Evolutionary conservation across 345 rosid genomes (phyloP), one percentile per base, ranked within the genome.

Genomic region (Arabidopsis suecica): DNA sequence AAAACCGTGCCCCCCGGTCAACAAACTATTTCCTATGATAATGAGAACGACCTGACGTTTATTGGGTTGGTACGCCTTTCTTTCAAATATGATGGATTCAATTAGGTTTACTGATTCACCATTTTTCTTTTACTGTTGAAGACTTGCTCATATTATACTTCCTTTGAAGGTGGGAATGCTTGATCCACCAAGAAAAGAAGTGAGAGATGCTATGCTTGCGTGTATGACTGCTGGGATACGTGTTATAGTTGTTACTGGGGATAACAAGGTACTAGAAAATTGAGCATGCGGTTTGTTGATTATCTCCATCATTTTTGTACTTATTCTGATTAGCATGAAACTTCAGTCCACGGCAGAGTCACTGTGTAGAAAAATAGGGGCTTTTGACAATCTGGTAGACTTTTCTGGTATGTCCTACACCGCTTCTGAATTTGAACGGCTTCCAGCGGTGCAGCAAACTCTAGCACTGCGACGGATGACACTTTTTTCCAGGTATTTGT

Each of bases 191-290:
- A 88, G 99, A 81, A 87, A 90, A 78, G 99, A 92, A 90, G 99
- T 95, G 65, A 88, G 85, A 82, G 89, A 82, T 84, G 98, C 99
- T 71, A 95, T 95, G 91, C 84, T 90, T 73, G 84, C 97, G 38
- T 95, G 99, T 87, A 85, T 88, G 97, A 88, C 96, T 79, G 99
- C 99, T 81, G 99, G 99, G 32, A 92, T 95, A 71, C 99, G 99
- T 77, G 99, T 95, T 78, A 95, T 92, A 80, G 99, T 95, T 73
- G 98, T 95, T 32, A 95, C 99, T 25, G 99, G 99, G 79, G 99
- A 95, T 79, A 95, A 95, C 82, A 92, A 95, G 98, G 99, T 92
- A 86, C 75, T 34, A 75, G 25, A 20, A 69, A 68, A 50, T 33
- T 16, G 59, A 12, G 48, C 54, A 32, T 72, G 18, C 42, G 14